These are phyloP conservation scores for Arthrobotrys conoides DNA, from an alignment of 2,329 filamentous ascomycete species.

Conservation along the genomic window DNA sequence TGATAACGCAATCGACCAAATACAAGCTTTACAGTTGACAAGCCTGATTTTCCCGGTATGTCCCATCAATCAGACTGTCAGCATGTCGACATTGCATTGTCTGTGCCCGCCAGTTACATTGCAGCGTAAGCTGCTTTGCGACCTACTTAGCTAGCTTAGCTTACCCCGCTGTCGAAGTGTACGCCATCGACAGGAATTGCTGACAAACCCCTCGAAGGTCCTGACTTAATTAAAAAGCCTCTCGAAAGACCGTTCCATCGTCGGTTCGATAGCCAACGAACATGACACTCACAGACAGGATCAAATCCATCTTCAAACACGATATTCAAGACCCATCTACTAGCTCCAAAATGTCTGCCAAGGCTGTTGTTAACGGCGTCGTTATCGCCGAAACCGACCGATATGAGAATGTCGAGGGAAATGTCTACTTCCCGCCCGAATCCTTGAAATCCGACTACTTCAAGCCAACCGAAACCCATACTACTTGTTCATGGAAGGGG, in stretches of 20 bases:
- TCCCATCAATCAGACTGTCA: slow-evolving; percentile 32
- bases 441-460: slow-evolving; percentile 68
- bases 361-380: slow-evolving; percentile 69
- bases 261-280: slow-evolving; percentile 13
- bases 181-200: slow-evolving; percentile 35
- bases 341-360: slow-evolving; percentile 64
- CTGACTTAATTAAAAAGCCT: slow-evolving; percentile 6
- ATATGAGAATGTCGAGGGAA: slow-evolving; percentile 70
- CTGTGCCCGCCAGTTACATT: slow-evolving; percentile 32
- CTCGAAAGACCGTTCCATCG: neutral
- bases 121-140: slow-evolving; percentile 53
- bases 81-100: slow-evolving; percentile 31
- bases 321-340: slow-evolving; percentile 20
- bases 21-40: slow-evolving; percentile 2
- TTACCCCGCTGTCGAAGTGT: slow-evolving; percentile 47
- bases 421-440: slow-evolving; percentile 69
- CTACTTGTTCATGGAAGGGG: slow-evolving; percentile 70
- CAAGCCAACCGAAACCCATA: slow-evolving; percentile 67
- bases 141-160: neutral
- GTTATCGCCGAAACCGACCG: slow-evolving; percentile 69
- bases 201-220: slow-evolving; percentile 36
- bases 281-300: slow-evolving; percentile 44
- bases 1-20: slow-evolving; percentile 27
- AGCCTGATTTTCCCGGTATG: slow-evolving; percentile 11
- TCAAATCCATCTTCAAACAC: slow-evolving; percentile 55